phyloP scores from a whole-genome alignment of 2,329 filamentous ascomycete species.

The Fusarium caatingaense region DNA sequence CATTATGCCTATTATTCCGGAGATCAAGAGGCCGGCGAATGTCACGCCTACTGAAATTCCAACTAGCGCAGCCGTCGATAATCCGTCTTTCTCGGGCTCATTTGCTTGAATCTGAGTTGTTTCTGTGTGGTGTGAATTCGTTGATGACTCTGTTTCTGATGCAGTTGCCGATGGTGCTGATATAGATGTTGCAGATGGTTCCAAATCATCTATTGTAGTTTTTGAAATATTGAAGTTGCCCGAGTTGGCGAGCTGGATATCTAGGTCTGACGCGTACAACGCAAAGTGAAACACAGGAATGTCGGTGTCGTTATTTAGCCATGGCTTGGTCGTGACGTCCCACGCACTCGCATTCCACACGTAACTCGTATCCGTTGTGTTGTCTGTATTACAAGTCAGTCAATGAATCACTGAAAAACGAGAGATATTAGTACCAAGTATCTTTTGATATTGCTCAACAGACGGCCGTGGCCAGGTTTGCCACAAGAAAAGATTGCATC shows the following conservation, averaged over 20 bases:
- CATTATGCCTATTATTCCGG: not conserved
- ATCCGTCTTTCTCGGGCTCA: accelerated
- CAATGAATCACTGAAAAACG: accelerated
- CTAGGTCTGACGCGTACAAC: not conserved
- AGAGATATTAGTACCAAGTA: not conserved
- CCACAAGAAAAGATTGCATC: slow-evolving; percentile 14
- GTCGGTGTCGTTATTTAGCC: accelerated
- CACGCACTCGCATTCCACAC: not conserved
- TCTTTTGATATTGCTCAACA: not conserved
- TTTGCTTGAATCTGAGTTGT: not conserved
- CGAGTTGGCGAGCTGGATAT: not conserved
- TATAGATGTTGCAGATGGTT: not conserved
- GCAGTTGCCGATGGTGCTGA: not conserved
- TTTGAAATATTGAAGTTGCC: slow-evolving; percentile 1
- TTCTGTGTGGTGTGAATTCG: not conserved
- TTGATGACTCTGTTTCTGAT: accelerated
- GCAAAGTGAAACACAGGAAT: slow-evolving; percentile 7
- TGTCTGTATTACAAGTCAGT: not conserved
- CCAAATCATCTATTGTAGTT: accelerated
- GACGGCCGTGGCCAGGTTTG: not conserved
- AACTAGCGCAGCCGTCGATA: not conserved
- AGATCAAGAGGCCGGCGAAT: not conserved
- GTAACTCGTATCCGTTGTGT: not conserved
- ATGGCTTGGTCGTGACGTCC: not conserved
- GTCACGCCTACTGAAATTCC: slow-evolving; percentile 14